phyloP scores from a whole-genome alignment of 139 green algal genomes.

The Haematococcus lacustris region DNA sequence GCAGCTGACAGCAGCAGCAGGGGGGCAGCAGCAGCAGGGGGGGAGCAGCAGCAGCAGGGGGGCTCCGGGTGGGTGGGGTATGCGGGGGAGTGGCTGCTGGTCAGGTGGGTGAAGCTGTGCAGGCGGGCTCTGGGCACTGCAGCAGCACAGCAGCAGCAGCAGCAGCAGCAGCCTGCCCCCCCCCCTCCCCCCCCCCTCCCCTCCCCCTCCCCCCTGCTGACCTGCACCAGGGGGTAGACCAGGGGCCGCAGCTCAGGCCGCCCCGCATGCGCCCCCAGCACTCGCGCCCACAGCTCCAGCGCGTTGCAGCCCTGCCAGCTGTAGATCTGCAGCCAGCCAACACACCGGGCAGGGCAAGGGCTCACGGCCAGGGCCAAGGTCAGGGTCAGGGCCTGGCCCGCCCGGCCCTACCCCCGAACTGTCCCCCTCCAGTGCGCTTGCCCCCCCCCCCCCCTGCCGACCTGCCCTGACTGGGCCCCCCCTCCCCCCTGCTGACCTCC shows the following conservation, averaged over 20 bases:
- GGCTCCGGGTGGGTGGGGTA: background rate
- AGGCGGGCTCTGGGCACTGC: no score
- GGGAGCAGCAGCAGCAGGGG: background rate
- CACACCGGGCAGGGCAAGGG: background rate
- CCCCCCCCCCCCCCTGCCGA: no score
- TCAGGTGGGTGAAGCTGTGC: no score
- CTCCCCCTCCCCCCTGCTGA: background rate
- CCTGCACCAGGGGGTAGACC: conserved; percentile 73
- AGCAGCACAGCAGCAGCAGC: background rate
- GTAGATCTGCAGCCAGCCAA: conserved; percentile 1
- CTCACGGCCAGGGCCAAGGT: no score
- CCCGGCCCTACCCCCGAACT: background rate
- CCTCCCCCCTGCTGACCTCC: no score
- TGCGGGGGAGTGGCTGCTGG: no score
- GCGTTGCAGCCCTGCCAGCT: conserved; percentile 77
- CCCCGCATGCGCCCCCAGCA: conserved; percentile 30
- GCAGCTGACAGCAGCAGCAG: conserved; percentile 41
- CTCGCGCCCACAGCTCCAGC: conserved; percentile 83
- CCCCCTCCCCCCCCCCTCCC: background rate
- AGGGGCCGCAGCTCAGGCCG: conserved; percentile 61
- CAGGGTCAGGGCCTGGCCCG: no score
- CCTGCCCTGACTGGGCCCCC: no score
- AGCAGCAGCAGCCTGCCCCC: no score
- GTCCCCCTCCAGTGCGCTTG: no score
- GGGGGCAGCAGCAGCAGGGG: background rate